These are phyloP conservation scores for Rubus parviflorus DNA, from an alignment of 306 rosid genomes.

Conservation along the genomic window DNA sequence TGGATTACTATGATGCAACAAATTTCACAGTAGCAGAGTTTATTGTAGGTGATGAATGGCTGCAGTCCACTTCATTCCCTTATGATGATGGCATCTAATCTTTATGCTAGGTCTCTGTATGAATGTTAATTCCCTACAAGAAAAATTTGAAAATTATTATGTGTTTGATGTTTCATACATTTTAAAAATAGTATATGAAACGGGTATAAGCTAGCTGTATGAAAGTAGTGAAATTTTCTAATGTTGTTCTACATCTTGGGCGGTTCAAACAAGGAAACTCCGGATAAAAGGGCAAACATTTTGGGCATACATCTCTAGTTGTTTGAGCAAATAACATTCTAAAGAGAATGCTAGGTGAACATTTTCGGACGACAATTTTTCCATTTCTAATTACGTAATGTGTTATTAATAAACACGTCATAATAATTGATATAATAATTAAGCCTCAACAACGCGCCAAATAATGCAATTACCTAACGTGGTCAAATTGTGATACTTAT, in stretches of 20 bases:
- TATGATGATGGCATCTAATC: conserved; percentile 60
- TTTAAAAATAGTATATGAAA: not conserved
- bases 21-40: conserved; percentile 60
- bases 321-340: not conserved
- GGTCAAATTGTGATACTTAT: not conserved
- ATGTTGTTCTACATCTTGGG: not conserved
- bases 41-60: conserved; percentile 65
- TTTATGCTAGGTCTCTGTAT: not conserved
- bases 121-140: not conserved
- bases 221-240: not conserved
- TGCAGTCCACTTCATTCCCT: conserved; percentile 72
- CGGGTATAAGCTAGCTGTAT: not conserved
- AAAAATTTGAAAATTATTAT: not conserved
- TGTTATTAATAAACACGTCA: not conserved
- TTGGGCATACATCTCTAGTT: not conserved
- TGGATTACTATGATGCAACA: conserved; percentile 61
- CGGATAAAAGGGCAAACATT: not conserved
- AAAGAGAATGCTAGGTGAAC: not conserved
- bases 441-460: not conserved
- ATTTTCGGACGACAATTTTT: not conserved
- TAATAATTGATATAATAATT: not conserved
- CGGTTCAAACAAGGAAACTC: not conserved
- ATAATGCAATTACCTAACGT: not conserved
- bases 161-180: not conserved
- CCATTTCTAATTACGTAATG: not conserved